phyloP scores from a whole-genome alignment of 2,329 filamentous ascomycete species.

The Aureobasidium sp. region DNA sequence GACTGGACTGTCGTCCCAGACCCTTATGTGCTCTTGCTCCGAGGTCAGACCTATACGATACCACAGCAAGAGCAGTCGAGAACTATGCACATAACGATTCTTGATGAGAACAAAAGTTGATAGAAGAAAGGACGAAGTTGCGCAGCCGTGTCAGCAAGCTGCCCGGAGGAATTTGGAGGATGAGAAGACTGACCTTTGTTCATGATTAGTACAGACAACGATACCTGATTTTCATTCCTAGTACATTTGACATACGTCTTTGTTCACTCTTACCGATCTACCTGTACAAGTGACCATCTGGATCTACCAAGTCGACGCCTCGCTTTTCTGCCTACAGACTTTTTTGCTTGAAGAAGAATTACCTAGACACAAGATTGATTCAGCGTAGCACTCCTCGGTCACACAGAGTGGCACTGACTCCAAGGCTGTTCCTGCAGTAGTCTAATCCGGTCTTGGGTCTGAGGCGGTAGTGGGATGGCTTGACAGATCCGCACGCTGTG shows the following conservation, averaged over 20 bases:
- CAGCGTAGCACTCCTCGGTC: not conserved
- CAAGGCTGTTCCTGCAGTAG: conserved; percentile 14
- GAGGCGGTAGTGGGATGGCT: not conserved
- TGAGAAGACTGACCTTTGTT: conserved; percentile 13
- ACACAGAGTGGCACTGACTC: not conserved
- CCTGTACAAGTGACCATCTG: not conserved
- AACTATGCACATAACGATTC: not conserved
- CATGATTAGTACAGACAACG: conserved; percentile 12
- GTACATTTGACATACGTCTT: not conserved
- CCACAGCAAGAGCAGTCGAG: not conserved
- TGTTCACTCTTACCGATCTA: not conserved
- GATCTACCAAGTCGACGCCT: not conserved
- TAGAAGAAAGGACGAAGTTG: not conserved
- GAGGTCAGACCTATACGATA: not conserved
- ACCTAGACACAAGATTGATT: not conserved
- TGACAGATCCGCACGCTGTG: conserved; percentile 9
- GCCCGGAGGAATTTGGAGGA: conserved; percentile 2
- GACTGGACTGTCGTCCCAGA: not conserved
- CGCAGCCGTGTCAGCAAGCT: conserved; percentile 11
- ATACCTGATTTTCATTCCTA: conserved; percentile 13
- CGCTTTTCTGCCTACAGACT: not conserved
- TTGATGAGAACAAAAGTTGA: conserved; percentile 11
- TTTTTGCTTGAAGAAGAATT: not conserved
- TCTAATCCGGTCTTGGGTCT: conserved; percentile 1
- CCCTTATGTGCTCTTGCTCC: not conserved